Evolutionary conservation across 257 asterid species (phyloP).

Genomic region (Thymus mandschuricus): DNA sequence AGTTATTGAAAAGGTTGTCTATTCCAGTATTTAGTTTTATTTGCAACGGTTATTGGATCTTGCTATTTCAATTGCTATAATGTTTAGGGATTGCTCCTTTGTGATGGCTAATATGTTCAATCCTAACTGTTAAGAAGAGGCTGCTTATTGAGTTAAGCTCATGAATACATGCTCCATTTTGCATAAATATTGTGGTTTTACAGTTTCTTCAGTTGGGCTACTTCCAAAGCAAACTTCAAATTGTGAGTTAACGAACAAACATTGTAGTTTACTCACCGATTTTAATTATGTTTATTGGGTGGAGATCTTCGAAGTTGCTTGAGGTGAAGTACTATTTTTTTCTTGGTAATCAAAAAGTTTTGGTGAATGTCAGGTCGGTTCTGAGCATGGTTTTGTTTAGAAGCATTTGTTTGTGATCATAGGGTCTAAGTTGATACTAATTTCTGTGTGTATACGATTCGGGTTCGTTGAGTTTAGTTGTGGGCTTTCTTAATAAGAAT

Average conservation of each 20-base stretch:
- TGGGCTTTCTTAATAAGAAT: not conserved
- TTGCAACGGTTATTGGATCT: constrained; percentile 21
- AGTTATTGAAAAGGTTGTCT: not conserved
- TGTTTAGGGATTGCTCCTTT: constrained; percentile 4
- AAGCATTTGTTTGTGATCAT: not conserved
- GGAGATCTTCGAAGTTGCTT: not conserved
- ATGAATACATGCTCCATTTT: too few species aligned
- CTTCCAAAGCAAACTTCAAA: too few species aligned
- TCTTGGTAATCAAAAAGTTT: not conserved
- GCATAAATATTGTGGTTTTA: too few species aligned
- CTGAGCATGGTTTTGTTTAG: not conserved
- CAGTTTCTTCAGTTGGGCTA: too few species aligned
- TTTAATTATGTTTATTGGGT: constrained; percentile 15
- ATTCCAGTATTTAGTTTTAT: not conserved
- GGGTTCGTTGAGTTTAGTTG: not conserved
- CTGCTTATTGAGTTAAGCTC: too few species aligned
- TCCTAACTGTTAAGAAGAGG: too few species aligned
- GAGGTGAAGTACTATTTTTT: not conserved
- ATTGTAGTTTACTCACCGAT: not conserved
- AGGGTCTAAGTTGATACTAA: not conserved
- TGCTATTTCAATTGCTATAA: not conserved
- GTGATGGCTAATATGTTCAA: constrained; percentile 5
- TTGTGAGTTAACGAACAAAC: too few species aligned
- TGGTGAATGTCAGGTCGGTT: not conserved
- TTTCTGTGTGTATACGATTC: not conserved